These are phyloP conservation scores for Annulohypoxylon bovei DNA, from an alignment of 495 filamentous ascomycete species.

Conservation along the genomic window DNA sequence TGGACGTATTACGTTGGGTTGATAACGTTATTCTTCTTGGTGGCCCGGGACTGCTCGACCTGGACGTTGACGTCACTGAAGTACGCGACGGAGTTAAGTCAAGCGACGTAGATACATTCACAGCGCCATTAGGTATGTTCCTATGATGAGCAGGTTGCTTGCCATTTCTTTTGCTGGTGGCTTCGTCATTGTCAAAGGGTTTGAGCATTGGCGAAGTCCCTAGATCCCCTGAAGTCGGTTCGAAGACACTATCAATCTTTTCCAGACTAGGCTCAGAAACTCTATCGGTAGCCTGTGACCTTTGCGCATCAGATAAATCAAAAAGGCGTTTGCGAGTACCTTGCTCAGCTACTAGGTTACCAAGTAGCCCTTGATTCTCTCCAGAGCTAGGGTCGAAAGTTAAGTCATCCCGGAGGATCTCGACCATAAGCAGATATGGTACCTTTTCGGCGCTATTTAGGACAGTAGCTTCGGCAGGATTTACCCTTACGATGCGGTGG, in stretches of 20 bases:
- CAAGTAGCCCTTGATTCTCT: slow-evolving; percentile 70
- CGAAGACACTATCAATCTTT: slow-evolving; percentile 75
- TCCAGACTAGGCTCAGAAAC: slow-evolving; percentile 49
- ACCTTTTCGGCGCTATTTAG: slow-evolving; percentile 83
- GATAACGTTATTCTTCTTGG: slow-evolving; percentile 61
- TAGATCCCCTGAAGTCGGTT: slow-evolving; percentile 75
- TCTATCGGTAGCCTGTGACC: slow-evolving; percentile 52
- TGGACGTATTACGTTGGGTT: slow-evolving; percentile 51
- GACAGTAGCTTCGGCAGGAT: slow-evolving; percentile 80
- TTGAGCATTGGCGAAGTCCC: slow-evolving; percentile 73
- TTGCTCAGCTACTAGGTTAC: slow-evolving; percentile 69
- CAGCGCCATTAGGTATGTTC: slow-evolving; percentile 65
- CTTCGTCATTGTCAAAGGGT: slow-evolving; percentile 54
- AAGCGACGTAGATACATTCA: slow-evolving; percentile 58
- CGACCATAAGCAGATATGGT: slow-evolving; percentile 79
- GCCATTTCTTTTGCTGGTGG: slow-evolving; percentile 30
- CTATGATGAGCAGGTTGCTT: slow-evolving; percentile 44
- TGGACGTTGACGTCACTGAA: slow-evolving; percentile 63
- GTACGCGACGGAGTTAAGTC: slow-evolving; percentile 67
- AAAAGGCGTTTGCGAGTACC: slow-evolving; percentile 71
- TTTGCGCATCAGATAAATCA: slow-evolving; percentile 66
- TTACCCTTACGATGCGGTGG: slow-evolving; percentile 78
- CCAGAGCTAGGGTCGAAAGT: slow-evolving; percentile 74
- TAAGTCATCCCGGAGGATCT: slow-evolving; percentile 78
- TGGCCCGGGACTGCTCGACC: slow-evolving; percentile 68